Evolutionary conservation across 306 rosid genomes (phyloP).

Genomic region (Carpinus viminea): DNA sequence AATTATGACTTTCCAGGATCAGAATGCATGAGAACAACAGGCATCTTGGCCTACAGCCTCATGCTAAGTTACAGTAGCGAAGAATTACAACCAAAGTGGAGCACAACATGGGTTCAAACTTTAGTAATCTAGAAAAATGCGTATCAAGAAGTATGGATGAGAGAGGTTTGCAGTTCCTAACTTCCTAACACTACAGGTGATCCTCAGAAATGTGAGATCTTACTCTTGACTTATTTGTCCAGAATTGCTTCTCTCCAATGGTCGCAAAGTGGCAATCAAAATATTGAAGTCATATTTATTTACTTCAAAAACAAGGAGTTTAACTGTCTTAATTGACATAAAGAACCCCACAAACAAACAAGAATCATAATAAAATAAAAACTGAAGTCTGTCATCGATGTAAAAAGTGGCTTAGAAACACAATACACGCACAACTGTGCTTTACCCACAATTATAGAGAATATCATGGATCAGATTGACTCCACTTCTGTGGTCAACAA

Average conservation of each 20-base stretch:
- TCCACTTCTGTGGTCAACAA: conserved; percentile 87
- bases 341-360: not conserved
- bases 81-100: too few relatives aligned
- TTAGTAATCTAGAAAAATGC: too few relatives aligned
- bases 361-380: not conserved
- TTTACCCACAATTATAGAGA: conserved; percentile 83
- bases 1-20: too few relatives aligned
- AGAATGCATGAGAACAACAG: too few relatives aligned
- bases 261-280: not conserved
- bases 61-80: too few relatives aligned
- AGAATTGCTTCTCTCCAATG: not conserved
- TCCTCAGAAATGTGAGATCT: not conserved
- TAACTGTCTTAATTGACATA: not conserved
- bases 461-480: conserved; percentile 77
- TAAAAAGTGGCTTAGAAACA: conserved; percentile 2
- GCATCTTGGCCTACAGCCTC: too few relatives aligned
- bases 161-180: too few relatives aligned
- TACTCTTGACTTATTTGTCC: not conserved
- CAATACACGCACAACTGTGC: conserved; percentile 27
- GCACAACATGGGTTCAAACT: too few relatives aligned
- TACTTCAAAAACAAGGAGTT: not conserved
- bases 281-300: not conserved
- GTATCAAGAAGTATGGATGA: too few relatives aligned
- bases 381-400: conserved; percentile 1
- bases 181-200: too few relatives aligned